Evolutionary conservation across 2,329 filamentous ascomycete species (phyloP), one percentile per base, ranked within the genome.

Genomic region (Pezicula carpinea): DNA sequence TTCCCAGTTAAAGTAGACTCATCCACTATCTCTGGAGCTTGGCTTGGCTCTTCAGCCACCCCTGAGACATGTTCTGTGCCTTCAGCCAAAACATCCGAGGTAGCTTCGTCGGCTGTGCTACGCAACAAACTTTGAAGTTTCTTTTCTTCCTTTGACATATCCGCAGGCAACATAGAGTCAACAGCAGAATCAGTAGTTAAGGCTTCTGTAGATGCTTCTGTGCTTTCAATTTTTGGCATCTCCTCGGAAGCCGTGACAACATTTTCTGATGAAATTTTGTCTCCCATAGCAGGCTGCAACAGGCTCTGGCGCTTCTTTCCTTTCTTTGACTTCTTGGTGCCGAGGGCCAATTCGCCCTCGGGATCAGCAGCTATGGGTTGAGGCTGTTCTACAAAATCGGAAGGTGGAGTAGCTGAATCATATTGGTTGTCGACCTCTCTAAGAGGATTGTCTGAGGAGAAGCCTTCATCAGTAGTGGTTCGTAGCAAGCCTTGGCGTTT

Each of bases 1-100:
- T 68, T 67, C 42, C 46, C 56, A 31, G 53, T 49, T 33, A 46
- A 58, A 44, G 50, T 23, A 33, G 23, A 34, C 4, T 44, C 40
- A 10, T 48, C 44, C 7, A 22, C 43, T n/a, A 22, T 21, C 34
- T n/a, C 35, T 17, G 35, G 17, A 38, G 17, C 10, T 29, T 11
- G 2, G 13, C 21, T 15, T 19, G 11, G 17, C 11, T 43, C 22
- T n/a, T 44, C 41, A 7, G 11, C 8, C 14, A 31, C 3, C 15
- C n/a, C n/a, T n/a, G n/a, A n/a, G n/a, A n/a, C n/a, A n/a, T 33
- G 19, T 35, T 34, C 13, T 18, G 19, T 7, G n/a, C n/a, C n/a
- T n/a, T n/a, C n/a, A n/a, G 14, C 7, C 31, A 34, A 21, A 18
- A 17, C 6, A 14, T 13, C 18, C 21, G 31, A 19, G 22, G 11